These are phyloP conservation scores for Rhodotorula sp. DNA, from an alignment of 1,284 basidiomycete species.

Conservation along the genomic window DNA sequence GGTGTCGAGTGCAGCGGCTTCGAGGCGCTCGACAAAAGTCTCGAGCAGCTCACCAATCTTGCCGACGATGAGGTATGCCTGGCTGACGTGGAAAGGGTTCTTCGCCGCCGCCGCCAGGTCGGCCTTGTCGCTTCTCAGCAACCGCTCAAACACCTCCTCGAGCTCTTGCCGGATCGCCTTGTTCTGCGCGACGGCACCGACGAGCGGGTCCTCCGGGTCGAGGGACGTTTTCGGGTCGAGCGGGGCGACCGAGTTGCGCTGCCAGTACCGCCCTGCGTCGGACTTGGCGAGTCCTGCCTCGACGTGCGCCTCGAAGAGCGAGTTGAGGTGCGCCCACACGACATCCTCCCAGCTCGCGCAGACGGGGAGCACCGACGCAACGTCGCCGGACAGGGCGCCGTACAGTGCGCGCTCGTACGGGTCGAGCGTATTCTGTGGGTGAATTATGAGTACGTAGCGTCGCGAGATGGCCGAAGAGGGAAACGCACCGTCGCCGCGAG, in stretches of 20 bases:
- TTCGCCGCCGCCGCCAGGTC: slow-evolving; percentile 58
- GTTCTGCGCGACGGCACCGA: slow-evolving; percentile 15
- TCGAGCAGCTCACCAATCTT: slow-evolving; percentile 67
- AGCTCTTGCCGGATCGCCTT: slow-evolving; percentile 24
- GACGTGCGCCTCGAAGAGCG: slow-evolving; percentile 79
- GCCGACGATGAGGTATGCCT: slow-evolving; percentile 80
- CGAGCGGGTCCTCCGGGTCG: slow-evolving; percentile 35
- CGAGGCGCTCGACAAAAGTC: slow-evolving; percentile 68
- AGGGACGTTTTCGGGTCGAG: slow-evolving; percentile 11
- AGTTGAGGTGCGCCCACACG: slow-evolving; percentile 86
- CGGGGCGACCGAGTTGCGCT: slow-evolving; percentile 16
- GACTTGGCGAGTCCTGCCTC: slow-evolving; percentile 55
- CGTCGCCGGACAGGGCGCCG: slow-evolving; percentile 83
- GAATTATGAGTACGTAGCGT: too few species aligned
- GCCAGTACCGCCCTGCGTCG: slow-evolving; percentile 28
- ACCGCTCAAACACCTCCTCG: slow-evolving; percentile 39
- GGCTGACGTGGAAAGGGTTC: slow-evolving; percentile 82
- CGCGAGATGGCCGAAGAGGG: neutral
- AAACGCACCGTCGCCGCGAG: slow-evolving; percentile 69
- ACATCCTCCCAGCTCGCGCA: slow-evolving; percentile 92
- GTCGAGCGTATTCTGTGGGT: slow-evolving; percentile 63
- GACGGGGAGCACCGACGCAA: slow-evolving; percentile 69
- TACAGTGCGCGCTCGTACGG: slow-evolving; percentile 79
- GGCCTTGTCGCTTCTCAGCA: slow-evolving; percentile 25
- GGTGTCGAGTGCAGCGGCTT: slow-evolving; percentile 51